Evolutionary conservation across 2,329 filamentous ascomycete genomes (phyloP), one percentile per base, ranked within the genome.

Genomic region (Gaeumannomyces tritici): DNA sequence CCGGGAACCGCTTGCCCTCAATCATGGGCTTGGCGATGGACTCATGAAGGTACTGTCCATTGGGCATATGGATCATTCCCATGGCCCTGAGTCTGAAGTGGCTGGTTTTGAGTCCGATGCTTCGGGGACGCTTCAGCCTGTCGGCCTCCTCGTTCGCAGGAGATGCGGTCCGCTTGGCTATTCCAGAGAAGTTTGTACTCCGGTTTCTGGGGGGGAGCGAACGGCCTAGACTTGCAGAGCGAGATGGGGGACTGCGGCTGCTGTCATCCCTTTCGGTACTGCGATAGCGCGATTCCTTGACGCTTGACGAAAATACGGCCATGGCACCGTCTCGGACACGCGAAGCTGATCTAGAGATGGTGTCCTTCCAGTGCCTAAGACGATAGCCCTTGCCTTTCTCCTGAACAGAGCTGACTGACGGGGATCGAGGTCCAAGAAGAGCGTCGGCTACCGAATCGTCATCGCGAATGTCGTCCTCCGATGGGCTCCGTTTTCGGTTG

Each of bases 31-130:
- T 61, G 21, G 66, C 68, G 31, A 85, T 73, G 3, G 75, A 74
- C 65, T 84, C 81, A 7, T 81, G 82, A 67, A 64, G 80, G 57
- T 68, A 69, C 62, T 68, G 58, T 28, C 64, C 63, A 63, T 69
- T 66, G 26, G 68, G 67, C 67, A 68, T 69, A 61, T 66, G 66
- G 31, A 68, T 62, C 55, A 69, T 62, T 12, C 77, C 79, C 77
- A 80, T 79, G 55, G 78, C 77, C 61, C 79, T 80, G 63, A 81
- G 71, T 6, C 73, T 71, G 79, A 79, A 81, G 54, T 69, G 65
- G 62, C 61, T 65, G 18, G 67, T 68, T 57, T 63, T 63, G 33
- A 64, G 55, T 18, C 47, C 57, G 29, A 29, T 33, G 56, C 55
- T 62, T 15, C 61, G n/a, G 18, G n/a, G 61, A 3, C 54, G 54